These are phyloP conservation scores for Saksenaea vasiformis DNA, from an alignment of 371 early-diverging fungal species.

Conservation along the genomic window DNA sequence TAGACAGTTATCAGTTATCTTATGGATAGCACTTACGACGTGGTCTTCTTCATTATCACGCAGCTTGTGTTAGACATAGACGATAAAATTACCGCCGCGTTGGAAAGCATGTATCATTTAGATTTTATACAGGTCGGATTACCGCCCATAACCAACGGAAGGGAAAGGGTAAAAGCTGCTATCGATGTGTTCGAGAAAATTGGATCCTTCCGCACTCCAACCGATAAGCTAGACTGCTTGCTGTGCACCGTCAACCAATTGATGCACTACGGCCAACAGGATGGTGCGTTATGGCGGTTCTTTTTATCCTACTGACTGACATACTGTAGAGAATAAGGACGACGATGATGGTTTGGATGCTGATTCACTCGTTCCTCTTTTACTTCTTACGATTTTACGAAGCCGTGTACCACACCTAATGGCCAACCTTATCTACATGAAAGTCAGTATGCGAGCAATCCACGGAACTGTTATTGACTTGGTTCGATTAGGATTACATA, in stretches of 20 bases:
- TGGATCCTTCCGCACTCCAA: constrained; percentile 54
- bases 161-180: constrained; percentile 37
- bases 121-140: constrained; percentile 58
- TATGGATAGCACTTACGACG: constrained; percentile 61
- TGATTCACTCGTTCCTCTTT: constrained; percentile 53
- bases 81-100: constrained; percentile 30
- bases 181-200: constrained; percentile 50
- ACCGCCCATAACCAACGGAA: constrained; percentile 25
- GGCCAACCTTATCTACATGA: constrained; percentile 60
- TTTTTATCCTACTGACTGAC: background rate
- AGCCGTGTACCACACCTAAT: constrained; percentile 54
- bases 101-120: constrained; percentile 44
- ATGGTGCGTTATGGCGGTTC: background rate
- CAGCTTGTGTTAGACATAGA: constrained; percentile 42
- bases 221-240: constrained; percentile 53
- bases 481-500: constrained; percentile 40
- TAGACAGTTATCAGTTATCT: constrained; percentile 34
- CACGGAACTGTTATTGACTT: background rate
- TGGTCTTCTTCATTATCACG: constrained; percentile 58
- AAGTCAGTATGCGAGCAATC: constrained; percentile 10
- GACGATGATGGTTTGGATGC: constrained; percentile 23
- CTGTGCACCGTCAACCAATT: constrained; percentile 30
- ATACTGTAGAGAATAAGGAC: background rate
- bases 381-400: constrained; percentile 52
- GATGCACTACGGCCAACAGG: constrained; percentile 7